Evolutionary conservation across 2,329 filamentous ascomycete species (phyloP).

Genomic region (Colletotrichum limetticola): DNA sequence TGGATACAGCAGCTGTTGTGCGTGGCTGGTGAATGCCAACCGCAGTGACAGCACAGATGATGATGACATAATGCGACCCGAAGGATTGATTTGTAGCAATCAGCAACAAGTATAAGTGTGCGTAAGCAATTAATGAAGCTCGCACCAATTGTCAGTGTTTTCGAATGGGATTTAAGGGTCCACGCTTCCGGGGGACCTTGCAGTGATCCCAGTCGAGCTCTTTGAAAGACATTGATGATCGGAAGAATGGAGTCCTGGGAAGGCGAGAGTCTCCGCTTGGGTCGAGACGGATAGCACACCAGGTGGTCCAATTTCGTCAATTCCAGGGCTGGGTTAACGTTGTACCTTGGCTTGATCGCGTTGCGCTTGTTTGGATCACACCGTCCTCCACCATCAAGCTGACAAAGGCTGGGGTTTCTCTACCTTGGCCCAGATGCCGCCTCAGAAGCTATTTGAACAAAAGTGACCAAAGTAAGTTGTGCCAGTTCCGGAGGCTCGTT

Average conservation of each 20-base stretch:
- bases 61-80: conserved; percentile 20
- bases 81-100: background rate
- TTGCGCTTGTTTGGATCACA: no score
- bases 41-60: background rate
- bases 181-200: conserved; percentile 21
- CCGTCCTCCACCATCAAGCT: no score
- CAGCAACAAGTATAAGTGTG: background rate
- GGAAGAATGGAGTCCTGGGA: background rate
- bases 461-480: no score
- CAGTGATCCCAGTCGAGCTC: conserved; percentile 5
- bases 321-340: background rate
- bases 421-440: no score
- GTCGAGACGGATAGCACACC: background rate
- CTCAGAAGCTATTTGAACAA: no score
- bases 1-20: background rate
- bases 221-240: background rate
- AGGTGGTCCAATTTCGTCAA: background rate
- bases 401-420: no score
- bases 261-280: background rate
- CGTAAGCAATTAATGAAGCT: background rate
- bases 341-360: no score
- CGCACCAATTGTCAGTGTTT: background rate
- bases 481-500: conserved; percentile 8
- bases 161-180: conserved; percentile 12
- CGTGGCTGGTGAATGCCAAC: background rate